Conservation (phyloP, 2,329 filamentous ascomycete species). For the Claviceps spartinae region DNA sequence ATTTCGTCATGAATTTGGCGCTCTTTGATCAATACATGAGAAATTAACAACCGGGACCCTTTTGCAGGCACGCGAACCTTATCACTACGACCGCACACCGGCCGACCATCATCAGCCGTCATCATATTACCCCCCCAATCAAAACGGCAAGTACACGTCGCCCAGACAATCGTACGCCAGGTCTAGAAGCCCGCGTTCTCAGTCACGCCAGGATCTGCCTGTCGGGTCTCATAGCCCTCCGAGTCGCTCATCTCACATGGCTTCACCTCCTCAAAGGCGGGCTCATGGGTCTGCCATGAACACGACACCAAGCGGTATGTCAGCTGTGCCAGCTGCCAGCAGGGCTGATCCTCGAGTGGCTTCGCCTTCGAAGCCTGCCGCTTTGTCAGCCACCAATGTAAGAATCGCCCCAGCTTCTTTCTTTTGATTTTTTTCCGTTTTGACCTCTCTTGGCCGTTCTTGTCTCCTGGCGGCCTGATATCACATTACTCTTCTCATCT, state of each 20-base stretch:
- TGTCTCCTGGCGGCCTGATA: neutral
- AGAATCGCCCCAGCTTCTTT: constrained; percentile 17
- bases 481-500: too few species aligned
- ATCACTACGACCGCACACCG: constrained; percentile 29
- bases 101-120: constrained; percentile 28
- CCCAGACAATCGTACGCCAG: constrained; percentile 31
- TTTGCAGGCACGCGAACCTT: constrained; percentile 35
- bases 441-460: neutral
- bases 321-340: constrained; percentile 21
- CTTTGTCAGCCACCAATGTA: constrained; percentile 19
- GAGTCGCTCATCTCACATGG: constrained; percentile 25
- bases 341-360: constrained; percentile 27
- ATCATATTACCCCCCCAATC: constrained; percentile 32
- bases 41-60: neutral
- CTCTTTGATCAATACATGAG: neutral
- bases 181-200: constrained; percentile 36
- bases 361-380: constrained; percentile 25
- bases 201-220: constrained; percentile 32
- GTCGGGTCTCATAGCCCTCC: constrained; percentile 29
- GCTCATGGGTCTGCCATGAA: constrained; percentile 24
- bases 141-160: constrained; percentile 33
- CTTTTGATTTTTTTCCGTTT: neutral
- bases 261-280: constrained; percentile 36
- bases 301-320: constrained; percentile 27
- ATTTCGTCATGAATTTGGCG: neutral